Base-by-base conservation (phyloP, 177 flowering plant genomes). In the Tripterygium wilfordii region DNA sequence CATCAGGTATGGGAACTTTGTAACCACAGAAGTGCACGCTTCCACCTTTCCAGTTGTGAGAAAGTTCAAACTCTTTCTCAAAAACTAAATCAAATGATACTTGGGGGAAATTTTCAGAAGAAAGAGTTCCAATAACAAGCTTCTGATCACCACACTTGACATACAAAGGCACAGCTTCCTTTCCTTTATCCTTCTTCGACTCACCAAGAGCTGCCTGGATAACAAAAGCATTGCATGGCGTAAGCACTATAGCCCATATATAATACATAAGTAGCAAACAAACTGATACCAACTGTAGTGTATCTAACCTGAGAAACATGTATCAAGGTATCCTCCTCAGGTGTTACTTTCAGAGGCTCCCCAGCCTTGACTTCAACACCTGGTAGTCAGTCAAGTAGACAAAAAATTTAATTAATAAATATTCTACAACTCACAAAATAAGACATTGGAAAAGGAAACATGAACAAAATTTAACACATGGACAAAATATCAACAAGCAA, bases 41-140 rank as follows among this genome's bases (percentile, higher is more conserved):
- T 20, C 92, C 92, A 60, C 56, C 52, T 50, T 87, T 87, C 71
- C 76, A 76, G 48, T 66, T 79, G 70, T 84, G 96, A 8, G 96
- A 84, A 10, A 84, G 78, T 58, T 84, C 84, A 72, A 87, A 80
- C n/a, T 80, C 84, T 43, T 70, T 71, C 53, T 77, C 78, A 53
- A 87, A 69, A 0, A 82, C 76, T 56, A 87, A 41, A 54, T 84
- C 92, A 49, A 71, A 70, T 17, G 66, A 36, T 16, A 76, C 17
- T n/a, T 84, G 92, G 41, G 92, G 75, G 45, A 48, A 30, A 2
- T 69, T 71, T 8, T 68, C 76, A 0, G 62, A 7, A 1, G 76
- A 67, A 5, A 88, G 85, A 8, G 74, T 67, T 41, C 89, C 96
- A 15, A 87, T 23, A 28, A 77, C 79, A 52, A 76, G 48, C 54